phyloP scores from a whole-genome alignment of 2,329 filamentous ascomycete genomes.

The Colletotrichum echinochloae region DNA sequence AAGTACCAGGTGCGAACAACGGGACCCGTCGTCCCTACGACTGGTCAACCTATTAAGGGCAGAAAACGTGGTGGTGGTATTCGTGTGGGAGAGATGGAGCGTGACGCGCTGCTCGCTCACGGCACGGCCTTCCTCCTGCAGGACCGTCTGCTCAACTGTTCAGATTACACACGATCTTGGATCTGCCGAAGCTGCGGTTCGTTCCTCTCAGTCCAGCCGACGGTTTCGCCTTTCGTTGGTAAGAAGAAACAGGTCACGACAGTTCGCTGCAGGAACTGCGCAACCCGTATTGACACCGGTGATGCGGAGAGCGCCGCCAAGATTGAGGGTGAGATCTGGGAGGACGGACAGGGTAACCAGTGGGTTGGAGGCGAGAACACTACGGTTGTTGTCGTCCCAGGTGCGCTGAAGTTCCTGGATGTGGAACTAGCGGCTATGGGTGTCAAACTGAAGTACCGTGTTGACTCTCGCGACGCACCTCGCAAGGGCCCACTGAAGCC shows the following conservation, averaged over 20 bases:
- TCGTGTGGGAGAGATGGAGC: constrained; percentile 99
- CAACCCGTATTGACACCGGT: constrained; percentile 69
- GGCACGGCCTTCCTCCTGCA: constrained; percentile 95
- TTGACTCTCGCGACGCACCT: constrained; percentile 73
- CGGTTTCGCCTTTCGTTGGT: constrained; percentile 73
- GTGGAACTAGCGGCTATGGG: constrained; percentile 98
- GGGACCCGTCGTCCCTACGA: constrained; percentile 88
- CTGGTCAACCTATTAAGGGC: constrained; percentile 97
- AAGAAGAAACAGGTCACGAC: constrained; percentile 76
- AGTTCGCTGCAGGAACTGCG: constrained; percentile 85
- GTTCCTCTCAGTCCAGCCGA: constrained; percentile 89
- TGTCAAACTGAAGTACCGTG: constrained; percentile 87
- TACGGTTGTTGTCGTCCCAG: constrained; percentile 90
- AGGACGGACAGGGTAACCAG: constrained; percentile 85
- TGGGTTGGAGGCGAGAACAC: constrained; percentile 93
- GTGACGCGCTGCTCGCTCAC: constrained; percentile 93
- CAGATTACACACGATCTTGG: constrained; percentile 90
- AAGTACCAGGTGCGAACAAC: constrained; percentile 99
- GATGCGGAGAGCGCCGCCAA: constrained; percentile 67
- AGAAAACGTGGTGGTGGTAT: constrained; percentile 97
- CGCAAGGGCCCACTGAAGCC: constrained; percentile 64
- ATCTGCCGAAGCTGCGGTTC: constrained; percentile 90
- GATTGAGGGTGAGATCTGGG: constrained; percentile 84
- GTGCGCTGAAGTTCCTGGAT: constrained; percentile 92
- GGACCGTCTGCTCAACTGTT: constrained; percentile 96